A percentile compares a stretch with the other conserved stretches of the same genome.
Evolutionary conservation across 192 early-diverging fungal species (phyloP).

Genomic region (Coemansia guatemalensis): DNA sequence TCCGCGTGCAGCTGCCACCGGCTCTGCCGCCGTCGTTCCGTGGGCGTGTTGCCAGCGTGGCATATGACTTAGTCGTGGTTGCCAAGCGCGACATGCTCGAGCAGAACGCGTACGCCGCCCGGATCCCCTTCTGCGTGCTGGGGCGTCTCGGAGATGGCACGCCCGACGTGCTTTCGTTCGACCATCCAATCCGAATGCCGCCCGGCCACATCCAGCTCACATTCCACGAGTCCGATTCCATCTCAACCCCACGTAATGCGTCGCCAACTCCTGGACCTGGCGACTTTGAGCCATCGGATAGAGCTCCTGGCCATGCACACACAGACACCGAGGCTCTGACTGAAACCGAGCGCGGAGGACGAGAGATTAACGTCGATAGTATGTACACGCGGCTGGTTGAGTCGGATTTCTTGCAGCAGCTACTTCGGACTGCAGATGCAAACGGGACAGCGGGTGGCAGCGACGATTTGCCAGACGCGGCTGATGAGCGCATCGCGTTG

Average conservation of each 20-base stretch:
- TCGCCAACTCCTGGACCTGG: constrained; percentile 22
- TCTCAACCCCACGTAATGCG: constrained; percentile 35
- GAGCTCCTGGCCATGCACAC: neutral
- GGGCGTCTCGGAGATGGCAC: constrained; percentile 1
- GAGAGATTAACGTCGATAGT: neutral
- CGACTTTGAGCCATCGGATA: neutral
- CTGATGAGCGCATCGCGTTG: constrained; percentile 17
- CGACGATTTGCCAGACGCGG: constrained; percentile 1
- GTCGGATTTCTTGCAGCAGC: constrained; percentile 26
- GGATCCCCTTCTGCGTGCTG: constrained; percentile 48
- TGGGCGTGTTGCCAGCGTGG: constrained; percentile 33
- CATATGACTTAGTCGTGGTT: constrained; percentile 48
- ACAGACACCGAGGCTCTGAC: neutral
- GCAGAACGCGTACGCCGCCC: constrained; percentile 26
- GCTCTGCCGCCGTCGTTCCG: constrained; percentile 48
- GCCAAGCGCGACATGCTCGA: constrained; percentile 51
- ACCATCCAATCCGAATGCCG: constrained; percentile 34
- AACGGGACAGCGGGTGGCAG: neutral
- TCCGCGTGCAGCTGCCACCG: constrained; percentile 35
- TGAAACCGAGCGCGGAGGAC: neutral
- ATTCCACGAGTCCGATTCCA: constrained; percentile 21
- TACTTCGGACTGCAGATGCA: constrained; percentile 9
- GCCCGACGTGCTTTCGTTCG: constrained; percentile 16
- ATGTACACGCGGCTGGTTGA: constrained; percentile 17
- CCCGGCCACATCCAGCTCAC: constrained; percentile 29